Evolutionary conservation across 768 basidiomycete genomes (phyloP).

Genomic region (Collybiopsis confluens): DNA sequence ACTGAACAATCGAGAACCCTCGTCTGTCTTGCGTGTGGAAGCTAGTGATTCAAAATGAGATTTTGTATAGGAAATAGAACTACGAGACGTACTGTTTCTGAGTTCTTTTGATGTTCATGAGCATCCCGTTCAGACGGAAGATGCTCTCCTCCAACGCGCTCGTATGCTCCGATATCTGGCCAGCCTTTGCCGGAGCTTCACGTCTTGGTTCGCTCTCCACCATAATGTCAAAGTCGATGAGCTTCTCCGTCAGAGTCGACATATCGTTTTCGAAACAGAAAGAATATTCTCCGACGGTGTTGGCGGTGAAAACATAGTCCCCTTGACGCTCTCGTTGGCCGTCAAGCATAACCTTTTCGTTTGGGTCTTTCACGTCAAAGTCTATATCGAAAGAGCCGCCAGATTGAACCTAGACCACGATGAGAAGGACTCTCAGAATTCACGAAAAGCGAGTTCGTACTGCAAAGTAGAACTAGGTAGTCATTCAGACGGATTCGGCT

Average conservation of each 20-base stretch:
- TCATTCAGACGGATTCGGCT: constrained; percentile 7
- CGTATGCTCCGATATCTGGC: constrained; percentile 89
- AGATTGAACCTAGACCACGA: constrained; percentile 72
- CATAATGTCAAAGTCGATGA: constrained; percentile 96
- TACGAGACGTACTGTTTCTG: constrained; percentile 81
- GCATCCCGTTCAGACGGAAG: constrained; percentile 81
- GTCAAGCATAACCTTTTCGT: constrained; percentile 81
- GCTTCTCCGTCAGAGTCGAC: constrained; percentile 88
- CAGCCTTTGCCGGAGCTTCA: constrained; percentile 82
- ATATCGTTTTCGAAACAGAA: constrained; percentile 99
- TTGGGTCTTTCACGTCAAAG: constrained; percentile 89
- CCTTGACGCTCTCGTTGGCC: constrained; percentile 90
- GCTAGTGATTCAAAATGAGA: constrained; percentile 39
- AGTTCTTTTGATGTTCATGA: constrained; percentile 85
- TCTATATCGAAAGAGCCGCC: constrained; percentile 97
- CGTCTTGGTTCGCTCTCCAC: constrained; percentile 94
- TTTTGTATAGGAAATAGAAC: background rate
- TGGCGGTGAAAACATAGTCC: constrained; percentile 96
- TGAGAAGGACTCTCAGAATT: too few species aligned
- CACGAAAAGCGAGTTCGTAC: too few species aligned
- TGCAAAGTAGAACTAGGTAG: constrained; percentile 91
- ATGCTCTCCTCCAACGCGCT: constrained; percentile 93
- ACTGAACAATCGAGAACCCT: constrained; percentile 89
- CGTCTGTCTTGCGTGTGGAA: constrained; percentile 94
- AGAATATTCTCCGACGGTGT: constrained; percentile 83